These are phyloP conservation scores for Lachancea sp. DNA, from an alignment of 805 yeast genomes.

Conservation along the genomic window DNA sequence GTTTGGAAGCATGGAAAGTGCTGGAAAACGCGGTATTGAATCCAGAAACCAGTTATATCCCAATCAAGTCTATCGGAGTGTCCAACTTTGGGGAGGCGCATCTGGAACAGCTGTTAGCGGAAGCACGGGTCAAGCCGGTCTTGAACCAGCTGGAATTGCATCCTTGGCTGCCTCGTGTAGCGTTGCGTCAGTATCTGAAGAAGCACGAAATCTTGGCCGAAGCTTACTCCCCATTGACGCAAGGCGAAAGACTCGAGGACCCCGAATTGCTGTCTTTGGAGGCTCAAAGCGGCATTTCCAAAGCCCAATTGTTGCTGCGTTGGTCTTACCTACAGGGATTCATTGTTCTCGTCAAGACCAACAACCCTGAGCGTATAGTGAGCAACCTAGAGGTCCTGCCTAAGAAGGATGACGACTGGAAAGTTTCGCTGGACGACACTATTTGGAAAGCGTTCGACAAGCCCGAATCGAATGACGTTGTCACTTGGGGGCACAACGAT, in stretches of 20 bases:
- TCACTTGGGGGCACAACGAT: conserved; percentile 5
- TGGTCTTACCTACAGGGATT: conserved; percentile 73
- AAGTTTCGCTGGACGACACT: conserved; percentile 36
- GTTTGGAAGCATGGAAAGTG: conserved; percentile 63
- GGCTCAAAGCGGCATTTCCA: conserved; percentile 28
- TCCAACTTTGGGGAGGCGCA: conserved; percentile 63
- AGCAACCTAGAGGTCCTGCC: conserved; percentile 42
- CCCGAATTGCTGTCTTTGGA: conserved; percentile 46
- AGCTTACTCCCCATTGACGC: conserved; percentile 75
- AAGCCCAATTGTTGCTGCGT: conserved; percentile 58
- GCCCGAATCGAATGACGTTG: conserved; percentile 48
- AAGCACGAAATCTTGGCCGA: conserved; percentile 52
- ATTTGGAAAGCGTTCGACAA: conserved; percentile 40
- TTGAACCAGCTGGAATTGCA: conserved; percentile 79
- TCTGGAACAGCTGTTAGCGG: conserved; percentile 52
- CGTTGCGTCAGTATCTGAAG: conserved; percentile 55
- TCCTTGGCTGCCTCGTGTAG: conserved; percentile 70
- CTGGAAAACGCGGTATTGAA: conserved; percentile 62
- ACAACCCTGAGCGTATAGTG: conserved; percentile 43
- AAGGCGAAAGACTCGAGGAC: conserved; percentile 52
- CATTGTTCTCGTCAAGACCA: conserved; percentile 64
- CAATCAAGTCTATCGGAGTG: conserved; percentile 65
- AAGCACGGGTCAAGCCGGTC: conserved; percentile 51
- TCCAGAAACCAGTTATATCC: conserved; percentile 30
- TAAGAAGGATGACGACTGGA: background rate